Base-by-base conservation (phyloP, 1,139 yeast genomes). In the Pichia sp. region DNA sequence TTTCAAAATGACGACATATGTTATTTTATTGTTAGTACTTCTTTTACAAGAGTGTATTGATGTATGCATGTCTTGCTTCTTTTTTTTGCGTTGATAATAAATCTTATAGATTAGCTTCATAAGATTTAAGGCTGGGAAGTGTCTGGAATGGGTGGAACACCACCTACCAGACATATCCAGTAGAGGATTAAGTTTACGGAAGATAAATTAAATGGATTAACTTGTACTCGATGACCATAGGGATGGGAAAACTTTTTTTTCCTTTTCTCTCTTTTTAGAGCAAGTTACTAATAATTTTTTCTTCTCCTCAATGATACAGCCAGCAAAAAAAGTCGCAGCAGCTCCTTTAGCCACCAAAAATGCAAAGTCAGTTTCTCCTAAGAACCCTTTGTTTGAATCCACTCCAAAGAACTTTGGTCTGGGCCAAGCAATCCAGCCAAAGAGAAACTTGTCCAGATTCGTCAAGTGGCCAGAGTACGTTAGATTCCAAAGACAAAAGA, bases 391-490 rank as follows among this genome's bases (percentile, higher is more conserved):
- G 75, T 75, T 86, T 69, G 95, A 87, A 75, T 77, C 95, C 64
- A 81, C 91, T 64, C 95, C 97, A 77, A 87, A 87, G 80, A 87
- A 84, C 82, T 92, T 87, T 72, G 98, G 98, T 79, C 86, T 93
- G 71, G 99, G 99, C 72, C 97, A 91, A 82, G 79, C 84, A 64
- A 73, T 91, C 66, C 97, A 92, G 78, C 97, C 97, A 80, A 88
- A 87, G 83, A 85, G 93, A 80, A 88, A 92, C 87, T 85, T 92
- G 73, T 80, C 95, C 63, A 89, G 97, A 79, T 91, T 87, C 75
- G 97, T 91, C 73, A 92, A 87, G 78, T 92, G 98, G 98, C 98
- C 98, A 73, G 95, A 88, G 78, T 91, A 91, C 75, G 95, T 92
- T 67, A 90, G 96, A 81, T 81, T 87, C 68, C 96, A 88, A 80